Base-by-base conservation (phyloP, 805 yeast species). In the Saccharomycopsis fermentans region DNA sequence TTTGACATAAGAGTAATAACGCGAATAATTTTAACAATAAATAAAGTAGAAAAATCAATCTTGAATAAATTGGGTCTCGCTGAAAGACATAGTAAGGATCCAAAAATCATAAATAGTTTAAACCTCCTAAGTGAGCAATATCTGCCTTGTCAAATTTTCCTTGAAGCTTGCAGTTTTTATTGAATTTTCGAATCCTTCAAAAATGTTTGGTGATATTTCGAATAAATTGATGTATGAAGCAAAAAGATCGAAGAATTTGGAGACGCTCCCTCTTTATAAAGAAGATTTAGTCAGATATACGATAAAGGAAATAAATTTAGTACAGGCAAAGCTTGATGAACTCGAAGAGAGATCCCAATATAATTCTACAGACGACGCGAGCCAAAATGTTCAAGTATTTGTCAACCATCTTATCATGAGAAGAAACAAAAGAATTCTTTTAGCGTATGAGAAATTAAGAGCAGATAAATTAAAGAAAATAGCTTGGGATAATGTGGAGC, bases 131-230 rank as follows among this genome's bases (percentile, higher is more conserved):
- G n/a, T n/a, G n/a, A n/a, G n/a, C n/a, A n/a, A n/a, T n/a, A n/a
- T n/a, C n/a, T n/a, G n/a, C n/a, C n/a, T n/a, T n/a, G n/a, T n/a
- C n/a, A n/a, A n/a, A n/a, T n/a, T n/a, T n/a, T n/a, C n/a, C n/a
- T n/a, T n/a, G n/a, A n/a, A n/a, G n/a, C n/a, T n/a, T n/a, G n/a
- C n/a, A n/a, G n/a, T n/a, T n/a, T n/a, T n/a, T n/a, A n/a, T n/a
- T n/a, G n/a, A n/a, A n/a, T n/a, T n/a, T n/a, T n/a, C n/a, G n/a
- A n/a, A n/a, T n/a, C n/a, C n/a, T n/a, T n/a, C n/a, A n/a, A n/a
- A n/a, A n/a, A 92, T 92, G 99, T 89, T 89, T 66, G 97, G 97
- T 32, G 97, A 91, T 65, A 66, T 81, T 4, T 97, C 92, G 1
- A 81, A 82, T 61, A 92, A 92, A 69, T 79, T 92, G n/a, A 77